Base-by-base conservation (phyloP, 2,329 filamentous ascomycete species). In the Laburnicola sp. region DNA sequence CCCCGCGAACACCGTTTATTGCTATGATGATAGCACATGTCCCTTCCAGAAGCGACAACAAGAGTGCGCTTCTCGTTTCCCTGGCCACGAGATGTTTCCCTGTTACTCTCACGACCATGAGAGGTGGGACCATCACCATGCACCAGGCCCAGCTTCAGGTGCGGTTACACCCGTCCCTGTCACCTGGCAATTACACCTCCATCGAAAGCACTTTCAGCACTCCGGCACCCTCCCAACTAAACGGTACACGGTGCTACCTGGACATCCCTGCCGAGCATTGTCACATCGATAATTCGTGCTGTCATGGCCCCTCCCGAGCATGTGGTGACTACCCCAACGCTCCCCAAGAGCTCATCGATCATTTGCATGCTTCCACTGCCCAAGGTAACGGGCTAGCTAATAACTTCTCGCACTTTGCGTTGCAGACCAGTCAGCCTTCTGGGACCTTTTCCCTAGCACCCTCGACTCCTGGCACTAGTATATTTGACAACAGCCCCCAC, bases 241-340 rank as follows among this genome's bases (percentile, higher is more conserved):
- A 39, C 11, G 34, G 54, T 21, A 57, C 60, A 28, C 41, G 48
- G 8, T 72, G 67, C 50, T 67, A 62, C 50, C 56, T 70, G 10
- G 62, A 68, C 35, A 62, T 69, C 23, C 57, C 64, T 7, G 60
- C 56, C 1, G 69, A 69, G 23, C 68, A 72, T 50, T 72, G 69
- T 57, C 69, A 72, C 46, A 63, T 69, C 26, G 64, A 68, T 51
- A 66, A 70, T 43, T 64, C 68, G 10, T 72, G 69, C 42, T 72
- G 69, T 43, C 69, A 72, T 58, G 66, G 66, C 2, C 31, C 54
- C 7, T 53, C 57, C 32, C 58, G 64, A 50, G 60, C 61, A 11
- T 70, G 67, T 49, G 66, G 63, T 31, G 64, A 70, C n/a, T 59
- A 50, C 30, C 58, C 62, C 7, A 60, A 55, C 21, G 59, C 60